Conservation (phyloP, 192 early-diverging fungal genomes). For the Backusella morwellensis region DNA sequence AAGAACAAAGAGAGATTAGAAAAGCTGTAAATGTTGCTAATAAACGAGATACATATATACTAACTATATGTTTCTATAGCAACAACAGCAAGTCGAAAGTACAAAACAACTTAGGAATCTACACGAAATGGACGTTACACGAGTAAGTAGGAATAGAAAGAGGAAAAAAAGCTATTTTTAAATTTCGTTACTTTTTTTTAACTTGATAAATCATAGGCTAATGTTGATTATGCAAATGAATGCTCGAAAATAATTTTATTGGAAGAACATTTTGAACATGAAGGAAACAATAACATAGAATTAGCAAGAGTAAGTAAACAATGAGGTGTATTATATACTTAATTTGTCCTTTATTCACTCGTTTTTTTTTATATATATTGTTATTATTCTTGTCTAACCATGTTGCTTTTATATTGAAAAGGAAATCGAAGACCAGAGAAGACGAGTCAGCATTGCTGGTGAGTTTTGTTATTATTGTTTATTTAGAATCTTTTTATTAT, state of each 20-base stretch:
- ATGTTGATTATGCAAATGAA: conserved; percentile 21
- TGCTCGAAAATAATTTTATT: conserved; percentile 8
- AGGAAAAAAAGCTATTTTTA: conserved; percentile 8
- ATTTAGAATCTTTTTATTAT: not conserved
- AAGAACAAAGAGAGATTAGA: conserved; percentile 58
- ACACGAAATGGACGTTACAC: conserved; percentile 13
- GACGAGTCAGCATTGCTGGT: conserved; percentile 11
- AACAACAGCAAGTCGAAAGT: conserved; percentile 15
- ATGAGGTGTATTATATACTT: not conserved
- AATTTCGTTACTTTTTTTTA: not conserved
- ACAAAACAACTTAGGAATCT: conserved; percentile 17
- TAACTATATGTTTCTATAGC: not conserved
- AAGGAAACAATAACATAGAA: not conserved
- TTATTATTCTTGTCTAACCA: conserved; percentile 14
- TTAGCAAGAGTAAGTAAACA: not conserved
- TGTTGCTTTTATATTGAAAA: conserved; percentile 17
- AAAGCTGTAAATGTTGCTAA: conserved; percentile 40
- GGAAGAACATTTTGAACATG: not conserved
- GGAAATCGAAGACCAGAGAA: conserved; percentile 23
- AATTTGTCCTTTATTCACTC: not conserved
- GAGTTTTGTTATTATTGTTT: not conserved
- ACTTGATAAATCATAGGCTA: conserved; percentile 1
- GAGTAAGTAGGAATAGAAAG: conserved; percentile 15
- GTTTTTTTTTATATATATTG: not conserved
- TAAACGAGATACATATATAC: not conserved